These are phyloP conservation scores for Macrolepiota albuminosa DNA, from an alignment of 768 basidiomycete genomes.

Conservation along the genomic window DNA sequence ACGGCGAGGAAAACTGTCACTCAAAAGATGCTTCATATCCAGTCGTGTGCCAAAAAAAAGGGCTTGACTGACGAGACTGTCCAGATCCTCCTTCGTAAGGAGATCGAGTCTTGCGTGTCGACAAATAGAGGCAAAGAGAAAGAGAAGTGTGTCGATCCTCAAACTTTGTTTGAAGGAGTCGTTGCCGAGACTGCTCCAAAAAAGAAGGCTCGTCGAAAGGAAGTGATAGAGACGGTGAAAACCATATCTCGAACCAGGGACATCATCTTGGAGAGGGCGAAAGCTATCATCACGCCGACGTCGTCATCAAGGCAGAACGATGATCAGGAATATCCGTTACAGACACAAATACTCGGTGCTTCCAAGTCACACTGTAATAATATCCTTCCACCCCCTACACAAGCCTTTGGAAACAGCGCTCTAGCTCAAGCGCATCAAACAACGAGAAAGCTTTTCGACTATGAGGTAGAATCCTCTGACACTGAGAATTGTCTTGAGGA, in stretches of 20 bases:
- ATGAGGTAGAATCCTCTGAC: neutral
- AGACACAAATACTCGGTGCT: slow-evolving; percentile 13
- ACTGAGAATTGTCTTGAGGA: neutral
- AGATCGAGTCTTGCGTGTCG: slow-evolving; percentile 25
- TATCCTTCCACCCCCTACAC: slow-evolving; percentile 23
- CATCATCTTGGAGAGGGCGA: slow-evolving; percentile 33
- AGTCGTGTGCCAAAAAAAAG: slow-evolving; percentile 61
- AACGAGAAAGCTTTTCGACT: slow-evolving; percentile 11
- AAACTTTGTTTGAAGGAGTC: slow-evolving; percentile 52
- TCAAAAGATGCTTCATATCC: slow-evolving; percentile 67
- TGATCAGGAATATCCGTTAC: slow-evolving; percentile 5
- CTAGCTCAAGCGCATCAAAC: slow-evolving; percentile 21
- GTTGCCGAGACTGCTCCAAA: slow-evolving; percentile 40
- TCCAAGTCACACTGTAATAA: neutral
- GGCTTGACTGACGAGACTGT: slow-evolving; percentile 52
- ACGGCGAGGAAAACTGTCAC: slow-evolving; percentile 58
- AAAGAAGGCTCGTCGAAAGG: slow-evolving; percentile 37
- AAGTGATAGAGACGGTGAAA: slow-evolving; percentile 38
- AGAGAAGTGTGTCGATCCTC: slow-evolving; percentile 17
- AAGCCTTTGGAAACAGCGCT: slow-evolving; percentile 36
- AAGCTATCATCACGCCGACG: slow-evolving; percentile 24
- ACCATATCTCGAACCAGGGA: slow-evolving; percentile 43
- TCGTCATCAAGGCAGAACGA: slow-evolving; percentile 7
- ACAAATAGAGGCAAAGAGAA: slow-evolving; percentile 19
- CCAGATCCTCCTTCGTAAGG: slow-evolving; percentile 43